Percentiles rank a stretch among this genome's conserved stretches.
These are phyloP conservation scores for Trichoderma sp. DNA, from an alignment of 2,329 filamentous ascomycete genomes.

Conservation along the genomic window DNA sequence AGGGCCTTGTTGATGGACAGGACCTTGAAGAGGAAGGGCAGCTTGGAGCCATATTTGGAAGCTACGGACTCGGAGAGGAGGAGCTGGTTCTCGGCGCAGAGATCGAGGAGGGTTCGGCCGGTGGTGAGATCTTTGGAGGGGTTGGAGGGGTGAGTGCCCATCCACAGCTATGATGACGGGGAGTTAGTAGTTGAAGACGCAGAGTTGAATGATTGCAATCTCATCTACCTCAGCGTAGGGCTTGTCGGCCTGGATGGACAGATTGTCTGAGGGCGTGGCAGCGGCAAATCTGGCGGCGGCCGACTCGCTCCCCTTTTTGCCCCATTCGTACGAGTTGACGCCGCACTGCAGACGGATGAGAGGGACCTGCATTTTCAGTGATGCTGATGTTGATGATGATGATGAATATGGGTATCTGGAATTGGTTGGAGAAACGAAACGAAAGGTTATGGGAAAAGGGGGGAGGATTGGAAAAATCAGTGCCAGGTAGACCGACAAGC, in stretches of 20 bases:
- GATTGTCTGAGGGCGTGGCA: constrained; percentile 71
- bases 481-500: background rate
- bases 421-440: background rate
- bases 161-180: constrained; percentile 70
- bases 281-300: constrained; percentile 87
- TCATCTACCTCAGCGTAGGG: constrained; percentile 86
- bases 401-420: background rate
- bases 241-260: constrained; percentile 79
- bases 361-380: constrained; percentile 64
- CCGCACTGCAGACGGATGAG: constrained; percentile 84
- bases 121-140: constrained; percentile 87
- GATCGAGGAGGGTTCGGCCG: constrained; percentile 79
- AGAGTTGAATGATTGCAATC: background rate
- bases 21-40: constrained; percentile 98
- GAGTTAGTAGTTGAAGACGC: background rate
- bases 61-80: constrained; percentile 73
- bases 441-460: background rate
- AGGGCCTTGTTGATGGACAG: constrained; percentile 93
- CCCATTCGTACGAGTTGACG: constrained; percentile 99
- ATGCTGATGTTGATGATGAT: background rate
- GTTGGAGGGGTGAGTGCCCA: constrained; percentile 96
- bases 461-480: background rate
- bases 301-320: constrained; percentile 84
- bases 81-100: constrained; percentile 81
- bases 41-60: constrained; percentile 72